These are phyloP conservation scores for Hyphopichia buzzinii DNA, from an alignment of 1,139 yeast genomes.

Conservation along the genomic window DNA sequence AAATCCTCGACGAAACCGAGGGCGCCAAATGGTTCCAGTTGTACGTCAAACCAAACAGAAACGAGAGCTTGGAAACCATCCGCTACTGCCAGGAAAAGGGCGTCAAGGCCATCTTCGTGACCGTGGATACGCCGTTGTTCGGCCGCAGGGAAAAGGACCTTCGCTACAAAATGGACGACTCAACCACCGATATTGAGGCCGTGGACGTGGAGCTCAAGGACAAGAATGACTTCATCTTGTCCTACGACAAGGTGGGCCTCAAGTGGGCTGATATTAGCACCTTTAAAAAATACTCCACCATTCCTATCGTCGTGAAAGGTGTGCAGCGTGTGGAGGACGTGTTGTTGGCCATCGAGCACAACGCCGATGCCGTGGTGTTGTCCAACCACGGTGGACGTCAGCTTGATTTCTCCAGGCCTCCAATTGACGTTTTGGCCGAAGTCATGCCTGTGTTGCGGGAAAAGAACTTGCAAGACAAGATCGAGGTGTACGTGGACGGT, in stretches of 20 bases:
- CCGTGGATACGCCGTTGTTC: constrained; percentile 25
- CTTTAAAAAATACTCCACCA: constrained; percentile 18
- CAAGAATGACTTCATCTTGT: constrained; percentile 13
- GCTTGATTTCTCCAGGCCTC: constrained; percentile 47
- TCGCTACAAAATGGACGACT: constrained; percentile 17
- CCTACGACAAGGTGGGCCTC: constrained; percentile 11
- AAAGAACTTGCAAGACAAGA: constrained; percentile 29
- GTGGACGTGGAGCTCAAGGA: constrained; percentile 9
- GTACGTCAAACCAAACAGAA: constrained; percentile 40
- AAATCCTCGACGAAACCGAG: constrained; percentile 47
- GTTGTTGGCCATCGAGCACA: constrained; percentile 43
- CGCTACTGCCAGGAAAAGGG: constrained; percentile 19
- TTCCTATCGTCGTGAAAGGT: constrained; percentile 49
- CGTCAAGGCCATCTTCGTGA: constrained; percentile 25
- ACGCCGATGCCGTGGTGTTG: constrained; percentile 48
- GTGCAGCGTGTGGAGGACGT: constrained; percentile 53
- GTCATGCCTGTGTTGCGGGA: constrained; percentile 39
- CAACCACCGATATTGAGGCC: constrained; percentile 6
- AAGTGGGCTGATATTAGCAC: constrained; percentile 20
- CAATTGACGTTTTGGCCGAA: constrained; percentile 50
- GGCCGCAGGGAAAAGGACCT: constrained; percentile 27
- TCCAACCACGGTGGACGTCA: constrained; percentile 62
- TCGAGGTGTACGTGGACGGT: constrained; percentile 51
- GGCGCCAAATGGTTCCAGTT: constrained; percentile 41
- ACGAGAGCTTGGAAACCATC: constrained; percentile 16